Evolutionary conservation across 768 basidiomycete genomes (phyloP).

Genomic region (Suillus americanus): DNA sequence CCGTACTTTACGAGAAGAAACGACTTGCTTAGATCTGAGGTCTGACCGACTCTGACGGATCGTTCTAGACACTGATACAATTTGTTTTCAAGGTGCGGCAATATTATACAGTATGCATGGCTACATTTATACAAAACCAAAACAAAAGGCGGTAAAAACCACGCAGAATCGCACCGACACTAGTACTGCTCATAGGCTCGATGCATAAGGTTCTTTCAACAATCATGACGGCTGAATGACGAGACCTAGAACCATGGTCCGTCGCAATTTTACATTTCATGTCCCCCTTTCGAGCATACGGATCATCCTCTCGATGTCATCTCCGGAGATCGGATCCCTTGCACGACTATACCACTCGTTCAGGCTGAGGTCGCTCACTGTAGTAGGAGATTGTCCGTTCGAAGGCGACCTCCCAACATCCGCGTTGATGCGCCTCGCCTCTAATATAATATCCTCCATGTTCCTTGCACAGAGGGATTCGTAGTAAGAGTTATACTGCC

Average conservation of each 20-base stretch:
- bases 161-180: not conserved
- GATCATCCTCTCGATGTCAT: constrained; percentile 3
- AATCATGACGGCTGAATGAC: not conserved
- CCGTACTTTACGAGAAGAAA: not conserved
- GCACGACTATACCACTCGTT: not conserved
- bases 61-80: not conserved
- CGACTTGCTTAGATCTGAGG: not conserved
- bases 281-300: not conserved
- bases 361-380: constrained; percentile 1
- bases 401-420: not conserved
- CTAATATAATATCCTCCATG: not conserved
- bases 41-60: not conserved
- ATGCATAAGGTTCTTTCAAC: not conserved
- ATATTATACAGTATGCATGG: not conserved
- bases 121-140: not conserved
- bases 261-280: not conserved
- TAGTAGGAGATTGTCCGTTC: not conserved
- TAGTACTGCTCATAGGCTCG: not conserved
- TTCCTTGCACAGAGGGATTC: not conserved
- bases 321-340: not conserved
- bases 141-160: not conserved
- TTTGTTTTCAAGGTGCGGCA: not conserved
- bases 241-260: not conserved
- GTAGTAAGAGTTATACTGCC: not conserved
- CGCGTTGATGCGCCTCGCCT: not conserved